Base-by-base conservation (phyloP, 2,329 filamentous ascomycete species). In the Clonostachys chloroleuca region DNA sequence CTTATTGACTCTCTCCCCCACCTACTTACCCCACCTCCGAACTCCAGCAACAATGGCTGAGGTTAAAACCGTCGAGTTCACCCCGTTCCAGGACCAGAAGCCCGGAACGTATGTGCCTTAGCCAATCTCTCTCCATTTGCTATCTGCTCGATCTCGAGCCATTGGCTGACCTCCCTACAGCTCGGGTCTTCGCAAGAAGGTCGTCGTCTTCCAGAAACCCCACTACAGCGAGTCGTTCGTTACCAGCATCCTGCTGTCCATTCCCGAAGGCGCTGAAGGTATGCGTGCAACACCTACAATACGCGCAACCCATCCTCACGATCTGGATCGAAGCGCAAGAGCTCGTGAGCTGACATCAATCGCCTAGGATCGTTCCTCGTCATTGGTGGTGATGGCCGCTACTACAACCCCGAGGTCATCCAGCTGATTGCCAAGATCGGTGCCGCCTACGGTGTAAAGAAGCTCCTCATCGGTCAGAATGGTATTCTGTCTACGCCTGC, bases 211-310 rank as follows among this genome's bases (percentile, higher is more conserved):
- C 79, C 90, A 99, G 71, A 79, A 96, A 72, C 78, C 85, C 51
- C 82, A 99, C 74, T 99, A 99, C 80, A 92, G 89, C 70, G 94
- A 99, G 74, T 84, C 92, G 45, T 99, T 99, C 68, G 82, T 99
- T 57, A 80, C 92, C 55, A 92, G 90, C 69, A 96, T 96, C 66
- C 82, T 99, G 57, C 83, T 95, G 52, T 96, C 94, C 45, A 99
- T 99, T 60, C 94, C 94, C 34, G 94, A 99, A 70, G 94, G 94
- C 53, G 92, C 78, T 47, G 75, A 96, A 63, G 92, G 84, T 82
- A 62, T 53, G 24, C 24, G 24, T 3, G 24, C 24, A 30, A 30
- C 24, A 30, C 9, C 10, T 10, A 10, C 24, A 30, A 30, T 30
- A 30, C 24, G 24, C 24, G 24, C 24, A 30, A 30, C 24, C 24